Evolutionary conservation across 306 rosid genomes (phyloP), one percentile per base, ranked within the genome.

Genomic region (Leucaena leucocephala): DNA sequence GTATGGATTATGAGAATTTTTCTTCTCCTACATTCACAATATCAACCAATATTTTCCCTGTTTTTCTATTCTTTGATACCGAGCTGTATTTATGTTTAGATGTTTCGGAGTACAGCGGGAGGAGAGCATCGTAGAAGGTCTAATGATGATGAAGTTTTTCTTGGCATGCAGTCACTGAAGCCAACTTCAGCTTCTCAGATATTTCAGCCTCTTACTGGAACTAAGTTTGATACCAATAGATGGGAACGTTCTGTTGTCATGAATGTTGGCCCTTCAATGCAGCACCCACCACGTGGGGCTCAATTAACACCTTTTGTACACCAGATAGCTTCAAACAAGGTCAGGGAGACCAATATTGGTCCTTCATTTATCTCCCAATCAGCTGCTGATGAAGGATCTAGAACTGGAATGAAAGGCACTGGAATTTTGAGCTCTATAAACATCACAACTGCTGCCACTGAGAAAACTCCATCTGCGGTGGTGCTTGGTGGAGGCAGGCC

Each of bases 311-410:
- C 94, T 68, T 75, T 90, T 42, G 68, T 76, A 68, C 96, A 90
- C 84, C 98, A 92, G 72, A 69, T 83, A 57, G 86, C 89, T 82
- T 85, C 96, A 55, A 92, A 90, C 81, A 85, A 87, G 76, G 78
- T 85, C 68, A 84, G 96, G 81, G 98, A 95, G 79, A 72, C 87
- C 82, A 93, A 87, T 82, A 80, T 80, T 6, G 81, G 89, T 50
- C 94, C 99, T 83, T 84, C 90, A 14, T 90, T 81, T 87, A 90
- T 96, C 40, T 93, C 98, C 81, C 98, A 96, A 40, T 81, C 90
- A 61, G 99, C 98, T 68, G 97, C 99, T 8, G 99, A 96, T 42
- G 99, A 96, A 86, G 99, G 98, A 64, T 96, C 99, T 54, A 84
- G 99, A 87, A 96, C 98, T 68, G 99, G 99, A 81, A 93, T 93